These are phyloP conservation scores for Microsporum audouinii DNA, from an alignment of 2,329 filamentous ascomycete genomes.

Conservation along the genomic window DNA sequence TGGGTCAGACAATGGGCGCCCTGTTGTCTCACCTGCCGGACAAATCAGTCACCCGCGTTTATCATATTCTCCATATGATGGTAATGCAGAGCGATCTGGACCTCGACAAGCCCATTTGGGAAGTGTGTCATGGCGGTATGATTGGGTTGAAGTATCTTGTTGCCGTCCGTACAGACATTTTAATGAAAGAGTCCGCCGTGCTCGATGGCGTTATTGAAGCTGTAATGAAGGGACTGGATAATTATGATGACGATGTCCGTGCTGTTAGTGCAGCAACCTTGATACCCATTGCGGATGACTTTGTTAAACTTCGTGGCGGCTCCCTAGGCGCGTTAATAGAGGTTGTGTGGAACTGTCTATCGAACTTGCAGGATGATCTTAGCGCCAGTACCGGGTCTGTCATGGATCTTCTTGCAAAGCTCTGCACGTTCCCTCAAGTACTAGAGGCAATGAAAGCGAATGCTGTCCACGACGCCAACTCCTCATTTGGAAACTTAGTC, in stretches of 20 bases:
- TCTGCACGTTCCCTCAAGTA: constrained; percentile 89
- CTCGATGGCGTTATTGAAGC: constrained; percentile 87
- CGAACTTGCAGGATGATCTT: constrained; percentile 90
- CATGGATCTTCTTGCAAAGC: constrained; percentile 92
- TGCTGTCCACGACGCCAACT: constrained; percentile 67
- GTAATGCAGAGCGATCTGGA: constrained; percentile 81
- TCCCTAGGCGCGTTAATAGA: constrained; percentile 73
- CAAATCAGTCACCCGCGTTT: constrained; percentile 70
- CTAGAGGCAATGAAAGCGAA: constrained; percentile 88
- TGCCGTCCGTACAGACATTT: constrained; percentile 81
- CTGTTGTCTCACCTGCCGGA: constrained; percentile 73
- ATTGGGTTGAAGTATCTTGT: constrained; percentile 91
- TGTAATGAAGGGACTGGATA: constrained; percentile 87
- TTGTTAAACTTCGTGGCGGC: constrained; percentile 69
- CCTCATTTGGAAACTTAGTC: constrained; percentile 85
- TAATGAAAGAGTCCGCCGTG: constrained; percentile 70
- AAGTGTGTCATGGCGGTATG: constrained; percentile 96
- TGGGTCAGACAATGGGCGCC: constrained; percentile 85
- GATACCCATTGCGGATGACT: constrained; percentile 90
- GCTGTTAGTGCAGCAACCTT: constrained; percentile 95
- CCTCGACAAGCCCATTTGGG: constrained; percentile 68
- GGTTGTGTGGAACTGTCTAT: constrained; percentile 95
- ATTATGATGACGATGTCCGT: constrained; percentile 88
- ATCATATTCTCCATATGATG: constrained; percentile 72
- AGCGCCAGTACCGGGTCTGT: constrained; percentile 96